Evolutionary conservation across 192 early-diverging fungal species (phyloP).

Genomic region (Umbelopsis sp.): DNA sequence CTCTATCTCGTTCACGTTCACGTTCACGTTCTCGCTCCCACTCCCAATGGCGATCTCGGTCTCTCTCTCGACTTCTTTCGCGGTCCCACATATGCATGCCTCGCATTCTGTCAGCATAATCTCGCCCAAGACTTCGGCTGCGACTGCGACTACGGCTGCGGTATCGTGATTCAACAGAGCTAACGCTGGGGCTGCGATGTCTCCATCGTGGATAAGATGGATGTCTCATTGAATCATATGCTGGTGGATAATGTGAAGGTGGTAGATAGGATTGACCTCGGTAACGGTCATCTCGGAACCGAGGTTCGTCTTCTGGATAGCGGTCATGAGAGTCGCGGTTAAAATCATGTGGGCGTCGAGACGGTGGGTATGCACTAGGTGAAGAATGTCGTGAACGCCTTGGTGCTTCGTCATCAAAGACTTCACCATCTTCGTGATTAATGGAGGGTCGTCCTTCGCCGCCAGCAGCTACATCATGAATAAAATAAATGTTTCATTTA

Average conservation of each 20-base stretch:
- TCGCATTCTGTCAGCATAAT: constrained; percentile 18
- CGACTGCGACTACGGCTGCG: constrained; percentile 27
- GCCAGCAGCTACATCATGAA: not conserved
- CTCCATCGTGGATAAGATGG: constrained; percentile 11
- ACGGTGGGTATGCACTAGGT: not conserved
- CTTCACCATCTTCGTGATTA: constrained; percentile 23
- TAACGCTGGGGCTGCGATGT: constrained; percentile 17
- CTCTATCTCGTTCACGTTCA: constrained; percentile 13
- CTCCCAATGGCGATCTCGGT: constrained; percentile 4
- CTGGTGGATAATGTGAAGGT: constrained; percentile 16
- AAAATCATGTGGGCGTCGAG: constrained; percentile 6
- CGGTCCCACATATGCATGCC: constrained; percentile 11
- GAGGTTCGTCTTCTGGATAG: constrained; percentile 16
- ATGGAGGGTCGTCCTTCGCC: constrained; percentile 1
- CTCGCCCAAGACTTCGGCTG: constrained; percentile 18
- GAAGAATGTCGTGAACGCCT: constrained; percentile 9
- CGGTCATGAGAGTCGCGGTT: constrained; percentile 13
- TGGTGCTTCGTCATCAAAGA: constrained; percentile 15
- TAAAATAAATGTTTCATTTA: not conserved
- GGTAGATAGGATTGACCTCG: not conserved
- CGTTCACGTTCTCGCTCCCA: constrained; percentile 18
- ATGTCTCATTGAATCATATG: not conserved
- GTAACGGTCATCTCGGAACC: constrained; percentile 12
- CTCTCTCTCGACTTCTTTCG: not conserved
- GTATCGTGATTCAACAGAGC: constrained; percentile 11